phyloP scores from a whole-genome alignment of 768 basidiomycete species.

The Podaxis sp. region DNA sequence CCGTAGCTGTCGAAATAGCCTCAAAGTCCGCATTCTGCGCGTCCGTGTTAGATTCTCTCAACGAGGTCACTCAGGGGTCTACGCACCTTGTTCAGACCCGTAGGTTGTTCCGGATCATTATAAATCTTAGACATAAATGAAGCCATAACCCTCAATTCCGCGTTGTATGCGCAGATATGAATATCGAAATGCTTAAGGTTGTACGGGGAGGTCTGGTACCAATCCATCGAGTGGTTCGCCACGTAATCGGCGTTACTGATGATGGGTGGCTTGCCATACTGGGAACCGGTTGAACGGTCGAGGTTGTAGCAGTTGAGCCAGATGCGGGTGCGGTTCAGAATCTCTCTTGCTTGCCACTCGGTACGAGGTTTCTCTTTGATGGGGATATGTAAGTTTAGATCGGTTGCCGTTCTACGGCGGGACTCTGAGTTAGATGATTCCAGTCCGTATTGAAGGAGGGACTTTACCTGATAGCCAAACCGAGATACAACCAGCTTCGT shows the following conservation, averaged over 20 bases:
- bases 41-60: not conserved
- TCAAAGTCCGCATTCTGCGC: conserved; percentile 63
- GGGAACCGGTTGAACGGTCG: conserved; percentile 83
- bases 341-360: conserved; percentile 80
- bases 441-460: not conserved
- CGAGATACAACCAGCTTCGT: conserved; percentile 85
- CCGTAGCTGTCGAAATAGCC: conserved; percentile 58
- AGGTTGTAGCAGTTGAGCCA: conserved; percentile 93
- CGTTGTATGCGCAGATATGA: conserved; percentile 75
- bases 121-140: conserved; percentile 63
- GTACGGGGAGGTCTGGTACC: conserved; percentile 68
- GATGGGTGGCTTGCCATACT: conserved; percentile 86
- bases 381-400: conserved; percentile 84
- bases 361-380: conserved; percentile 70
- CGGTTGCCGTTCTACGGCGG: conserved; percentile 70
- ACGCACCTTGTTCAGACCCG: conserved; percentile 70
- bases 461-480: conserved; percentile 77
- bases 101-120: conserved; percentile 71
- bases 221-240: conserved; percentile 63
- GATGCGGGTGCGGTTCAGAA: conserved; percentile 84
- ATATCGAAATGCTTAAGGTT: conserved; percentile 78
- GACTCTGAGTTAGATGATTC: conserved; percentile 14
- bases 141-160: conserved; percentile 64
- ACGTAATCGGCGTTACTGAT: conserved; percentile 77
- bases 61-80: not conserved